Base-by-base conservation (phyloP, 306 rosid species). In the Quercus engelmannii region DNA sequence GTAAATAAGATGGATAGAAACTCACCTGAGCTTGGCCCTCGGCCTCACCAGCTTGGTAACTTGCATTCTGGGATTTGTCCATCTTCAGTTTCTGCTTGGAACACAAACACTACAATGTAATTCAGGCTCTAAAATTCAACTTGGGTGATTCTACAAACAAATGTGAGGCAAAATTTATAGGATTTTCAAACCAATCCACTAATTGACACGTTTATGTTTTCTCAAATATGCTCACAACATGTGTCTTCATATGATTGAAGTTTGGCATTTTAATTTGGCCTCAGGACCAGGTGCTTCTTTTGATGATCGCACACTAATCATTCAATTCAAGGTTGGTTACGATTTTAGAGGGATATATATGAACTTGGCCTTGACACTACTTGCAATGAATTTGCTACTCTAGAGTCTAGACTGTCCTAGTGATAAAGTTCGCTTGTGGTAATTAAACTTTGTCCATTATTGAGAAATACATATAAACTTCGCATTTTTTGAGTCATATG, bases 41-140 rank as follows among this genome's bases (percentile, higher is more conserved):
- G 70, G 79, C 83, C 74, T 84, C 83, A 51, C 88, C 88, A 14
- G 89, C 88, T 82, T 89, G 85, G 0, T 71, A 21, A 75, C 82
- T 78, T 5, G 41, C 2, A 10, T 73, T 74, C 25, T 90, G 79
- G 35, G 83, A 77, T 63, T 69, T 73, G 58, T 89, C 25, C 91
- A 85, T 87, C 25, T 41, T 85, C 19, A 2, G 74, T 58, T 78
- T 74, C 33, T 58, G 4, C 69, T 5, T 9, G 3, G 35, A 26
- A 46, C 71, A 74, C 31, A 75, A 4, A 71, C 28, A 76, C 77
- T 6, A 51, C 18, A 51, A n/a, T 5, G 3, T 3, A 59, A 61
- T 21, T 25, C 28, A 58, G 68, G 52, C 28, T 28, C 31, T 28
- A 4, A 28, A 28, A 28, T 28, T 28, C 31, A 28, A 28, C 31